Conservation (phyloP, 2,329 filamentous ascomycete species). For the Botrytis paeoniae region DNA sequence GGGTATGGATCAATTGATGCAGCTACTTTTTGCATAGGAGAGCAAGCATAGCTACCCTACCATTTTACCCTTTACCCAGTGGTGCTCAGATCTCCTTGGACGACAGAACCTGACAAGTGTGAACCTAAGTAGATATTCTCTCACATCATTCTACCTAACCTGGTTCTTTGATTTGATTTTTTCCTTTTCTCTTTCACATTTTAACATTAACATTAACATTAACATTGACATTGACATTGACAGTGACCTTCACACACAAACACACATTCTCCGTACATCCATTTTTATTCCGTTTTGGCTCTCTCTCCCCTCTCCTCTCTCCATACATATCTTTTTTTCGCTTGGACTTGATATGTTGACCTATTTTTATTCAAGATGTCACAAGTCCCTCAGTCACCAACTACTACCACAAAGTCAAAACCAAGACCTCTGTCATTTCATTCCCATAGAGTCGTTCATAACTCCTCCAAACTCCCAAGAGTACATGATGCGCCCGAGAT, state of each 20-base stretch:
- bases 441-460: conserved; percentile 21
- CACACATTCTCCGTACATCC: background rate
- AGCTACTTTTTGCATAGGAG: background rate
- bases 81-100: background rate
- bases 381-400: conserved; percentile 16
- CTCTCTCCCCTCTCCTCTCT: background rate
- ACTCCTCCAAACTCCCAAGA: conserved; percentile 22
- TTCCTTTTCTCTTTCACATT: background rate
- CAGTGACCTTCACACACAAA: background rate
- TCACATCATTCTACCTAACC: background rate
- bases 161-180: background rate
- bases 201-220: background rate
- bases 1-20: background rate
- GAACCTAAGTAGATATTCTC: background rate
- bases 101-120: background rate
- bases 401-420: background rate
- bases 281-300: background rate
- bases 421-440: conserved; percentile 20
- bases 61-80: background rate
- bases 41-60: background rate
- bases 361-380: conserved; percentile 21
- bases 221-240: background rate
- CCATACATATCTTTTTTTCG: background rate
- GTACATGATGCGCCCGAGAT: conserved; percentile 20
- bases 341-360: conserved; percentile 16